A percentile compares a stretch with the other conserved stretches of the same genome.
Conservation (phyloP, 1,139 yeast species). For the Geotrichum fermentans region DNA sequence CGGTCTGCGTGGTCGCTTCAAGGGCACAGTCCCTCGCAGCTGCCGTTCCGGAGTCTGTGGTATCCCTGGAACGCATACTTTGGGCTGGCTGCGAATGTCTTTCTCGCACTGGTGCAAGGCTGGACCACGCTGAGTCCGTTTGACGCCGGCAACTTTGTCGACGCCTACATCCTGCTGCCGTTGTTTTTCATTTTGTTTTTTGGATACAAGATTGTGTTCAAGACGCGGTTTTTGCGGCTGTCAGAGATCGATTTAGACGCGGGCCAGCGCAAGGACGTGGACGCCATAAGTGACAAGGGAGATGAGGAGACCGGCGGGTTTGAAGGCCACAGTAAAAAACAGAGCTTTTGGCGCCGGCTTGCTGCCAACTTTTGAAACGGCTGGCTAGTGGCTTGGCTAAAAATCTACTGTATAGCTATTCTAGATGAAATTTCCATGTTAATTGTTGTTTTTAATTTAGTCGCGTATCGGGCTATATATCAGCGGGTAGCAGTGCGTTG, state of each 20-base stretch:
- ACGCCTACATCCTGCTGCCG: conserved; percentile 60
- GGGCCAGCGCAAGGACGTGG: conserved; percentile 35
- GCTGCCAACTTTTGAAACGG: conserved; percentile 8
- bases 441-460: too few relatives aligned
- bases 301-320: neutral
- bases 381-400: too few relatives aligned
- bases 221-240: conserved; percentile 44
- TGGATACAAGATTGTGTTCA: conserved; percentile 41
- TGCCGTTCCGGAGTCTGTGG: conserved; percentile 51
- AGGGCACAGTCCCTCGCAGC: conserved; percentile 45
- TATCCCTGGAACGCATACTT: conserved; percentile 52
- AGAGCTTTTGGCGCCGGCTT: neutral
- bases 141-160: conserved; percentile 55
- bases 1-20: conserved; percentile 48
- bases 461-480: too few relatives aligned
- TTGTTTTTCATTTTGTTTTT: conserved; percentile 46
- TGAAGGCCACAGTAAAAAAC: neutral
- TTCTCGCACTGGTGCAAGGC: conserved; percentile 61
- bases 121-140: conserved; percentile 65
- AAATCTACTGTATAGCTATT: too few relatives aligned
- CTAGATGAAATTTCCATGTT: too few relatives aligned
- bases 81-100: conserved; percentile 49
- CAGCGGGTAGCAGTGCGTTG: too few relatives aligned
- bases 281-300: neutral
- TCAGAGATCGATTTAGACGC: conserved; percentile 45